These are phyloP conservation scores for Zostera marina DNA, from an alignment of 116 monocot species.

Conservation along the genomic window DNA sequence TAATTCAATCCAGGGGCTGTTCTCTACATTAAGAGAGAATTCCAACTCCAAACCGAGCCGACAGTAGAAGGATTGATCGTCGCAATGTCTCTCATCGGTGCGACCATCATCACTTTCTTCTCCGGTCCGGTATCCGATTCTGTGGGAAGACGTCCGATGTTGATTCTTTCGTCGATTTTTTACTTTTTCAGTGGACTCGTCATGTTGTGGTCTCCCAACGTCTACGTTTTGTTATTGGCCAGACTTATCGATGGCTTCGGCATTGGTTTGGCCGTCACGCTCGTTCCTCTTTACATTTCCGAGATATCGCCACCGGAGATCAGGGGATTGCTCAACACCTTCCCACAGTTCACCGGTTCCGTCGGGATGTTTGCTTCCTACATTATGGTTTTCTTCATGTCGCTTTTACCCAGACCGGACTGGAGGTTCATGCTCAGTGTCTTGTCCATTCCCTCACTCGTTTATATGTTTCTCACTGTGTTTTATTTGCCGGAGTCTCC, in stretches of 20 bases:
- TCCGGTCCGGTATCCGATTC: constrained; percentile 65
- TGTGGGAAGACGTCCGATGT: constrained; percentile 61
- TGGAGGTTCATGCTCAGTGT: constrained; percentile 85
- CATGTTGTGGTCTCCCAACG: constrained; percentile 88
- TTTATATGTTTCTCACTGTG: constrained; percentile 44
- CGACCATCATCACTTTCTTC: constrained; percentile 74
- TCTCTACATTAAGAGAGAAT: constrained; percentile 82
- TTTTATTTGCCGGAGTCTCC: constrained; percentile 90
- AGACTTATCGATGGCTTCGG: constrained; percentile 87
- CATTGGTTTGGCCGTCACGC: constrained; percentile 62
- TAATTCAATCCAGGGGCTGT: constrained; percentile 41
- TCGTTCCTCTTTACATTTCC: constrained; percentile 81
- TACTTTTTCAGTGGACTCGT: constrained; percentile 63
- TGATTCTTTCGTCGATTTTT: constrained; percentile 59
- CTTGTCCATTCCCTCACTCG: constrained; percentile 58
- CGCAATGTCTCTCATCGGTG: constrained; percentile 78
- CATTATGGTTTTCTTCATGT: constrained; percentile 73
- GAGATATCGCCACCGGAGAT: constrained; percentile 80
- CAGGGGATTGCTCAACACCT: constrained; percentile 70
- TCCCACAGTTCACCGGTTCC: constrained; percentile 84
- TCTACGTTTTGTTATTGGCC: constrained; percentile 56
- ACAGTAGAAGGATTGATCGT: constrained; percentile 84
- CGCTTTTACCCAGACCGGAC: constrained; percentile 33
- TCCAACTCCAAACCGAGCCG: constrained; percentile 45
- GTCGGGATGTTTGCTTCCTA: constrained; percentile 83